Conservation (phyloP, 2,329 filamentous ascomycete genomes). For the Colletotrichum sansevieriae region DNA sequence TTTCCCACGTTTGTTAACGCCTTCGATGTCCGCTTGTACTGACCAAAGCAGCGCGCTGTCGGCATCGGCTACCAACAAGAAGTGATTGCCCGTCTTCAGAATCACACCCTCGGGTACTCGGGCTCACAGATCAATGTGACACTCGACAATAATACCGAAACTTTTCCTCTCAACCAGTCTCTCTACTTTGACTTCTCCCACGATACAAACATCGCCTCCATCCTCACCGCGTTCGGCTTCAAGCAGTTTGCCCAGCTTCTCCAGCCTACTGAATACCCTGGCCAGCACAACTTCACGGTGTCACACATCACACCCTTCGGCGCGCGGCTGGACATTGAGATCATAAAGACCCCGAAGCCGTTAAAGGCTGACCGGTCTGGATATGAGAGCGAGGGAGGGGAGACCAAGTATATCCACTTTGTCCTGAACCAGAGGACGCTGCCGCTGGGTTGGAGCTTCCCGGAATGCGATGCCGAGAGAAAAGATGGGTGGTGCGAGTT, state of each 20-base stretch:
- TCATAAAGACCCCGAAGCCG: constrained; percentile 76
- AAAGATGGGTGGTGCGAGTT: constrained; percentile 85
- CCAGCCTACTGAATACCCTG: constrained; percentile 66
- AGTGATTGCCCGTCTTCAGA: constrained; percentile 76
- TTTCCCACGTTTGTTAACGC: constrained; percentile 47
- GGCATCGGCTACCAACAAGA: constrained; percentile 82
- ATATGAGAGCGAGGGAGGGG: constrained; percentile 62
- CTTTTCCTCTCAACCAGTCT: constrained; percentile 80
- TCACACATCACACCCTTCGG: constrained; percentile 79
- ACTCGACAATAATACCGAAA: constrained; percentile 74
- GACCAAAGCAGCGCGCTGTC: constrained; percentile 67
- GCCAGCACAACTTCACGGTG: constrained; percentile 73
- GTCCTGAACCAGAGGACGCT: constrained; percentile 80
- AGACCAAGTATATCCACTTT: constrained; percentile 80
- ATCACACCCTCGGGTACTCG: constrained; percentile 72
- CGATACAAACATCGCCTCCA: constrained; percentile 79
- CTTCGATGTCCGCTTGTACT: constrained; percentile 49
- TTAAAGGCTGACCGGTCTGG: constrained; percentile 67
- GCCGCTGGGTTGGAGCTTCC: constrained; percentile 75
- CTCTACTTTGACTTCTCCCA: constrained; percentile 85
- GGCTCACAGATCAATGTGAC: constrained; percentile 76
- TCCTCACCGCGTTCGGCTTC: constrained; percentile 80
- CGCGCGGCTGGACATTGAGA: constrained; percentile 79
- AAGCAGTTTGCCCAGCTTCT: constrained; percentile 75
- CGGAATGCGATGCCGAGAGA: constrained; percentile 71